Conservation (phyloP, 2,329 filamentous ascomycete genomes). For the Penicillium expansum region DNA sequence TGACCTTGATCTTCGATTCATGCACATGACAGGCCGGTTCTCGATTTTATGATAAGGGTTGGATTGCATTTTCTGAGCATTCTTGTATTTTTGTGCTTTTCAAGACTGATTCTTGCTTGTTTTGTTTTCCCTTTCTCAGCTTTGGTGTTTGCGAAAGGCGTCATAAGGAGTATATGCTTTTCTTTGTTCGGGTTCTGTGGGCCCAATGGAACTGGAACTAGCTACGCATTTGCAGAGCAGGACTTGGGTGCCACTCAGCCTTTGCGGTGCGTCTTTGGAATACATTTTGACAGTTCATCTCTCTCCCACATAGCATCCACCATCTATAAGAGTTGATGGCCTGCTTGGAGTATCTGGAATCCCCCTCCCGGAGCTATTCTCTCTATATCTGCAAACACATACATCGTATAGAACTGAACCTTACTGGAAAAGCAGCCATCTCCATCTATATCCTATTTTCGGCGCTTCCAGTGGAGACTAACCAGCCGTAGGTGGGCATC, state of each 20-base stretch:
- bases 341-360: neutral
- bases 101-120: slow-evolving; percentile 11
- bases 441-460: neutral
- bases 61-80: slow-evolving; percentile 6
- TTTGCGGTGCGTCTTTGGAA: neutral
- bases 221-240: slow-evolving; percentile 1
- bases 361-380: neutral
- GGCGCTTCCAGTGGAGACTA: slow-evolving; percentile 1
- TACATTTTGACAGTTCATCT: neutral
- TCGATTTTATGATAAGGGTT: neutral
- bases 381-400: neutral
- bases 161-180: slow-evolving; percentile 11
- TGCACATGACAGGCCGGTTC: neutral
- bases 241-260: neutral
- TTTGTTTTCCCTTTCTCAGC: slow-evolving; percentile 6
- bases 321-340: neutral
- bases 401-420: neutral
- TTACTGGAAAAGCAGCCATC: neutral
- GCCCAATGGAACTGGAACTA: neutral
- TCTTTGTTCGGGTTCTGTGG: neutral
- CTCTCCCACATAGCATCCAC: neutral
- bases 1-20: neutral
- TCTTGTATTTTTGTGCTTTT: neutral
- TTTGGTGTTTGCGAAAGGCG: slow-evolving; percentile 20
- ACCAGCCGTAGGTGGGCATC: neutral